Evolutionary conservation across 2,329 filamentous ascomycete genomes (phyloP).

Genomic region (Colletotrichum sp.): DNA sequence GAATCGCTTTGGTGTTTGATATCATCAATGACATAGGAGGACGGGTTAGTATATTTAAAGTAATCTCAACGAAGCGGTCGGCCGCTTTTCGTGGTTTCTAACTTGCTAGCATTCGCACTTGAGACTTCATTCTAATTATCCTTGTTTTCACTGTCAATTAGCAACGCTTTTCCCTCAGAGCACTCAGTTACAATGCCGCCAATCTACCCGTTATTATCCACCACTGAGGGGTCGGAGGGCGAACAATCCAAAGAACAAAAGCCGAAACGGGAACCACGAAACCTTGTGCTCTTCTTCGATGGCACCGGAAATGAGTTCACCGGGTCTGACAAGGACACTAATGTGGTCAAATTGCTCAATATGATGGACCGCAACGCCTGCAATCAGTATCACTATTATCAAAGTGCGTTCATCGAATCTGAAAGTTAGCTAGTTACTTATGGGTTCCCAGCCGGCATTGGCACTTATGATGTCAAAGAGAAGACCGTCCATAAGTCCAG

Average conservation of each 20-base stretch:
- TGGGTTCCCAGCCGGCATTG: constrained; percentile 44
- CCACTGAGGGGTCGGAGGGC: background rate
- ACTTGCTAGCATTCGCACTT: background rate
- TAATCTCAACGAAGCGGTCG: background rate
- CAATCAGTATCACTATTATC: constrained; percentile 54
- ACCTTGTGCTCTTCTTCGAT: constrained; percentile 54
- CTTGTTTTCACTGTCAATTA: background rate
- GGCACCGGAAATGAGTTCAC: constrained; percentile 53
- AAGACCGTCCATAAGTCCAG: constrained; percentile 42
- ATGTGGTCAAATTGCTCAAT: constrained; percentile 55
- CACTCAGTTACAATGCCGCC: background rate
- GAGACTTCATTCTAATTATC: background rate
- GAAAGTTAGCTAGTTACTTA: background rate
- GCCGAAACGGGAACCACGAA: constrained; percentile 27
- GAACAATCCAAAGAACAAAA: background rate
- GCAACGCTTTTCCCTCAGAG: background rate
- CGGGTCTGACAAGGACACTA: constrained; percentile 54
- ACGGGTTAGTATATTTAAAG: background rate
- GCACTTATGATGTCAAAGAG: constrained; percentile 51
- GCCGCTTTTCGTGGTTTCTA: background rate
- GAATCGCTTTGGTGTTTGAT: background rate
- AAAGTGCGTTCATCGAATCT: constrained; percentile 36
- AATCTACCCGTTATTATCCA: background rate
- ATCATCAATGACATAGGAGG: background rate
- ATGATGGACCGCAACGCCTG: constrained; percentile 49